A percentile compares a stretch with the other conserved stretches of the same genome.
Evolutionary conservation across 179 eudicot genomes (phyloP).

Genomic region (Camellia oleifera): DNA sequence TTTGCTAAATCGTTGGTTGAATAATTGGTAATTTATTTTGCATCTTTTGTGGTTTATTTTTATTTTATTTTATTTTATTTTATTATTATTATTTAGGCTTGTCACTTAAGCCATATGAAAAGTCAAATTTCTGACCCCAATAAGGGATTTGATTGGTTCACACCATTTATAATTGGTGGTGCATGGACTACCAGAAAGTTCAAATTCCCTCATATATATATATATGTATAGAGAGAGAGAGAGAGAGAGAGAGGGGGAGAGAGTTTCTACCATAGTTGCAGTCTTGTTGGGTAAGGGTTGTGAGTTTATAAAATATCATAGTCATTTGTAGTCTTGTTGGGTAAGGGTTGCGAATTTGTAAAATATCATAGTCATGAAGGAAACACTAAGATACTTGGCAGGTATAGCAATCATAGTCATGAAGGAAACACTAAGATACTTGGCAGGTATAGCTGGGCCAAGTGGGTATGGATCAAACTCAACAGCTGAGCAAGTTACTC

Average conservation of each 20-base stretch:
- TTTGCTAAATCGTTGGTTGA: too few species aligned
- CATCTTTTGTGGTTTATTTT: too few species aligned
- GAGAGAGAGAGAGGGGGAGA: too few species aligned
- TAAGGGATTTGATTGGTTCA: not conserved
- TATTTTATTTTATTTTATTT: too few species aligned
- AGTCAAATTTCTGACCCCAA: not conserved
- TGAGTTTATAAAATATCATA: not conserved
- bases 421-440: conserved; percentile 75
- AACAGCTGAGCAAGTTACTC: conserved; percentile 76
- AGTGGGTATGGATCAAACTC: conserved; percentile 96
- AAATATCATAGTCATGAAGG: too few species aligned
- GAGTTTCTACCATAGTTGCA: conserved; percentile 16
- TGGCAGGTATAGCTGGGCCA: conserved; percentile 82
- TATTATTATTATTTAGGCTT: too few species aligned
- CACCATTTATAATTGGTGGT: conserved; percentile 4
- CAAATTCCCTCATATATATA: not conserved
- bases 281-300: conserved; percentile 16
- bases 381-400: too few species aligned
- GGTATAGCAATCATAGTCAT: conserved; percentile 20
- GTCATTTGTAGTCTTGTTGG: too few species aligned
- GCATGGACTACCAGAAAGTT: conserved; percentile 26
- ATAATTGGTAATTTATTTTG: too few species aligned
- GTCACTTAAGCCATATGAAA: too few species aligned
- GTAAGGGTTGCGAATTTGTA: too few species aligned
- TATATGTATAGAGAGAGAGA: too few species aligned